Evolutionary conservation across 164 flowering plant genomes (phyloP).

Genomic region (Liriodendron chinense): DNA sequence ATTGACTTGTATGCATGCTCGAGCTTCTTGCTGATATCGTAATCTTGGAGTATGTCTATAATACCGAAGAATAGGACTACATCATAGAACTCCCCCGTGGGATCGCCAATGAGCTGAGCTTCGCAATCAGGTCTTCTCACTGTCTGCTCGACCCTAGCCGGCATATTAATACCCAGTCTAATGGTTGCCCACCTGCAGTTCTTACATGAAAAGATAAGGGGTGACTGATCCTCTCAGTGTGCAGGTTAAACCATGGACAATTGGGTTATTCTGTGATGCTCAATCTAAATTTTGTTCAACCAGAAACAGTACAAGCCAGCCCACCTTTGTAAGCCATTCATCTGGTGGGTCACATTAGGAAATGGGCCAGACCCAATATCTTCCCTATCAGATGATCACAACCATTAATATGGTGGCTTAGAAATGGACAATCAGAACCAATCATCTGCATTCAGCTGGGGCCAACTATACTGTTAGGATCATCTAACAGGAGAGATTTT

Average conservation of each 20-base stretch:
- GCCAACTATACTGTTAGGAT: no score
- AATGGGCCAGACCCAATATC: no score
- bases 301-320: no score
- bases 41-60: slow-evolving; percentile 81
- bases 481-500: no score
- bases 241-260: background rate
- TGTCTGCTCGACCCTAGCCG: slow-evolving; percentile 66
- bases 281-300: no score
- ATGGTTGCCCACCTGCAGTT: slow-evolving; percentile 51
- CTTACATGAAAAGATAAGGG: background rate
- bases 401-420: no score
- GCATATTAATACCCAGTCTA: slow-evolving; percentile 68
- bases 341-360: no score
- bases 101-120: slow-evolving; percentile 40
- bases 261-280: background rate
- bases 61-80: slow-evolving; percentile 74
- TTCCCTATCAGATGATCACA: no score
- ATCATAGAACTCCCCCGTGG: slow-evolving; percentile 57
- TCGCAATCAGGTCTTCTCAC: slow-evolving; percentile 44
- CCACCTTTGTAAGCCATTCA: no score
- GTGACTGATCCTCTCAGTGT: background rate
- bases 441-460: no score
- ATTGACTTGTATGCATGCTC: slow-evolving; percentile 84
- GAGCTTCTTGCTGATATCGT: slow-evolving; percentile 80
- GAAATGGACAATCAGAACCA: no score